Percentiles rank a stretch among this genome's conserved stretches.
Evolutionary conservation across 2,329 filamentous ascomycete genomes (phyloP).

Genomic region (Beauveria asiatica): DNA sequence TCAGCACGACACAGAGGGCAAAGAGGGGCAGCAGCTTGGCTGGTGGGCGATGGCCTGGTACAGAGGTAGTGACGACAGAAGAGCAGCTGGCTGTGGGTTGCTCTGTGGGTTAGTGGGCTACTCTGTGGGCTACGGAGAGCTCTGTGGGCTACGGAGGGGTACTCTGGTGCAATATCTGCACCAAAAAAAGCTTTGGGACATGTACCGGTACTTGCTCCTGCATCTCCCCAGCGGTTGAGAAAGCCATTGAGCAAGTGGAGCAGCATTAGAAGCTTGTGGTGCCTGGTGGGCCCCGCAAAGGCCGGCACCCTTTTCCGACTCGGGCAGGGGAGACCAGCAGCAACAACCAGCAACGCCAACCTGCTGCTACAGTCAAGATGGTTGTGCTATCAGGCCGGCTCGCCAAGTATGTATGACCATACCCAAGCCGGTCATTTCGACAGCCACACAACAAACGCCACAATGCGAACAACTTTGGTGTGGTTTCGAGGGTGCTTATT

Average conservation of each 20-base stretch:
- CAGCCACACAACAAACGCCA: too few species aligned
- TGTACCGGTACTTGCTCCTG: constrained; percentile 12
- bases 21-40: neutral
- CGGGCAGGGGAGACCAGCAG: neutral
- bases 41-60: neutral
- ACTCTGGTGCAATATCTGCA: neutral
- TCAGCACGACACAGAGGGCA: neutral
- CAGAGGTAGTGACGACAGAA: neutral
- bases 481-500: too few species aligned
- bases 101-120: too few species aligned
- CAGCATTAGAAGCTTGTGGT: constrained; percentile 4
- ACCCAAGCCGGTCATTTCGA: too few species aligned
- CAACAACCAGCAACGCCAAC: neutral
- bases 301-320: constrained; percentile 5
- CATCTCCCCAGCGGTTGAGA: constrained; percentile 13
- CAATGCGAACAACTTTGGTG: too few species aligned
- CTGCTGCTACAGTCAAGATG: neutral
- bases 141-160: neutral
- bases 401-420: too few species aligned
- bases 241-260: constrained; percentile 12
- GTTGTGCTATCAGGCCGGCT: too few species aligned
- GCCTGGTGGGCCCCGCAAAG: neutral
- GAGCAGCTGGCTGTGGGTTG: neutral
- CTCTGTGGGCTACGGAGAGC: neutral
- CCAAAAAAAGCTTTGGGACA: constrained; percentile 13